Conservation (phyloP, 1,284 basidiomycete species). For the Puccinia triticina region DNA sequence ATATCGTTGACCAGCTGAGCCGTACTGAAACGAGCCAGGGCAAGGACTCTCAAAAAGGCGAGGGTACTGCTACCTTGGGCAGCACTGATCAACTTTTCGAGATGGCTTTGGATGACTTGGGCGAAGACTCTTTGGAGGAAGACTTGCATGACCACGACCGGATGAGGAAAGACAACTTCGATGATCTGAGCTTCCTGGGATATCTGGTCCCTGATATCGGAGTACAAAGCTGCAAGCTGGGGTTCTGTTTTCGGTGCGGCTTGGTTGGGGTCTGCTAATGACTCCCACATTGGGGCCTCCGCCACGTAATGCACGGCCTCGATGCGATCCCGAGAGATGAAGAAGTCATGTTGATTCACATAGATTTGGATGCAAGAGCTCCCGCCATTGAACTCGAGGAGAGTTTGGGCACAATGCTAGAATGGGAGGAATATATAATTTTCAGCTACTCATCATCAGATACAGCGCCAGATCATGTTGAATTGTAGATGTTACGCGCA, state of each 20-base stretch:
- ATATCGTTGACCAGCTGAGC: constrained; percentile 84
- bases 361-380: constrained; percentile 96
- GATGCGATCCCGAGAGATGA: constrained; percentile 78
- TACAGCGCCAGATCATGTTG: neutral
- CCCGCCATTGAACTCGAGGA: constrained; percentile 97
- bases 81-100: constrained; percentile 79
- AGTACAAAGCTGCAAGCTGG: constrained; percentile 77
- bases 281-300: constrained; percentile 70
- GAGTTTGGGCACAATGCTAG: constrained; percentile 92
- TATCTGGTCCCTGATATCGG: constrained; percentile 86
- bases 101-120: constrained; percentile 93
- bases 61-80: constrained; percentile 78
- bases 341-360: constrained; percentile 99
- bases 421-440: neutral
- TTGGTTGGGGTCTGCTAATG: constrained; percentile 76
- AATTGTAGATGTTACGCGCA: too few species aligned
- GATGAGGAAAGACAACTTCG: constrained; percentile 96
- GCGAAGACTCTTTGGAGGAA: constrained; percentile 97
- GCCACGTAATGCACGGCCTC: constrained; percentile 60
- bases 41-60: constrained; percentile 85
- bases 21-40: constrained; percentile 81
- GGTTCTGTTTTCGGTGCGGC: constrained; percentile 78
- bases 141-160: constrained; percentile 96
- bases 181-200: constrained; percentile 97
- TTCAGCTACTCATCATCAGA: neutral